These are phyloP conservation scores for Calocera cornea DNA, from an alignment of 768 basidiomycete genomes.

Conservation along the genomic window DNA sequence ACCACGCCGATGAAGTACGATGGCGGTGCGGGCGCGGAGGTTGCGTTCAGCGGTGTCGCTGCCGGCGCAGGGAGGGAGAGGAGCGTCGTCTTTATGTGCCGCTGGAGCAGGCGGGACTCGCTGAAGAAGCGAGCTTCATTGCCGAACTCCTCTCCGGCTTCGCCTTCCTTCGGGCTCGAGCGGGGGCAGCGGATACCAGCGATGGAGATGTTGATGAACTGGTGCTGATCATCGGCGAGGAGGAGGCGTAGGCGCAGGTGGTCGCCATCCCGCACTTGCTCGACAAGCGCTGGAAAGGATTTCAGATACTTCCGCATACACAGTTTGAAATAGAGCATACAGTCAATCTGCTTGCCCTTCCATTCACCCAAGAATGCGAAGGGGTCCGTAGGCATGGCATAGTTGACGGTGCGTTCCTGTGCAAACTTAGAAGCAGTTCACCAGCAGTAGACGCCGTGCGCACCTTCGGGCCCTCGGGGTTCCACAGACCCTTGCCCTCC, in stretches of 20 bases:
- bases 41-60: conserved; percentile 62
- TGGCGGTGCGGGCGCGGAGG: conserved; percentile 46
- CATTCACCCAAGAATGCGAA: conserved; percentile 78
- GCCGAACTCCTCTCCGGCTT: conserved; percentile 66
- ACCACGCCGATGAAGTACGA: conserved; percentile 85
- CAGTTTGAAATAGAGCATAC: conserved; percentile 28
- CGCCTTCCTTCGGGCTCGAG: conserved; percentile 55
- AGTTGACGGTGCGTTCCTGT: conserved; percentile 59
- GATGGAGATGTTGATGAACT: conserved; percentile 71
- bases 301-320: neutral
- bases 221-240: conserved; percentile 80
- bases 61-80: conserved; percentile 67
- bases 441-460: conserved; percentile 4
- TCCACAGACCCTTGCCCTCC: conserved; percentile 75
- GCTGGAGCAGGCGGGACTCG: conserved; percentile 74
- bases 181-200: conserved; percentile 71
- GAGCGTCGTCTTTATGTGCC: conserved; percentile 59
- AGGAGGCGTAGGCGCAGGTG: conserved; percentile 78
- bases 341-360: conserved; percentile 84
- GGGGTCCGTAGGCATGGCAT: conserved; percentile 82
- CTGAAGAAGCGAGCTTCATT: conserved; percentile 97
- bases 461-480: conserved; percentile 63
- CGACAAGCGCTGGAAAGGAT: conserved; percentile 56
- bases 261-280: conserved; percentile 85
- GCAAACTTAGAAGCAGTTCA: neutral